Base-by-base conservation (phyloP, 371 early-diverging fungal species). In the Nematocida sp. region DNA sequence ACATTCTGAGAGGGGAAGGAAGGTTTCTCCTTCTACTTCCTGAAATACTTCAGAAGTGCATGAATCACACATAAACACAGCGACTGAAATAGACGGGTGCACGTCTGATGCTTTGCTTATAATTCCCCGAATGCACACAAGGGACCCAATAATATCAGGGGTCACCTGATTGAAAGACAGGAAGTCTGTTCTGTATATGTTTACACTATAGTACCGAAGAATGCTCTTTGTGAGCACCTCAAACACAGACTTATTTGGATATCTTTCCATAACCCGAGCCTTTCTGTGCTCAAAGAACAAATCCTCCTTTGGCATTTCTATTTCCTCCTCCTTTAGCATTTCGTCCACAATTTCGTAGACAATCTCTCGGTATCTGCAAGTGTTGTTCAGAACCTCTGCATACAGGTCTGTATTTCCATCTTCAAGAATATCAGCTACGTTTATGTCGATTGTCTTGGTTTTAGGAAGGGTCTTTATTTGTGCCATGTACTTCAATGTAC, bases 21-120 rank as follows among this genome's bases (percentile, higher is more conserved):
- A 94, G 11, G 71, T 82, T 66, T 87, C 84, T 13, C 72, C 71
- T 5, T 70, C 70, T 25, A 96, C 92, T 86, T 94, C 94, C 89
- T 97, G 95, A 88, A 95, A 98, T 64, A 94, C 92, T 89, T 98
- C 98, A 86, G 90, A 88, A 15, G 96, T 96, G 88, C 99, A 98
- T 47, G 90, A 89, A 83, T 97, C 97, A 89, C 98, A 98, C 75
- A 91, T 90, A 89, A 94, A 94, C 0, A 95, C 92, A 67, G 93
- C 91, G 73, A 97, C 96, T 39, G 90, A 89, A 58, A 94, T 89
- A 82, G 91, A 89, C 6, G 99, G 99, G 82, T 94, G 94, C 47
- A 96, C 95, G 82, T 95, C 95, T n/a, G 92, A 90, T 47, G 94
- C 93, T 66, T 95, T 92, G 3, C 96, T 96, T 15, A 98, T 93